A percentile compares a stretch with the other conserved stretches of the same genome.
Conservation (phyloP, 2,329 filamentous ascomycete species). For the Claviceps sp. region DNA sequence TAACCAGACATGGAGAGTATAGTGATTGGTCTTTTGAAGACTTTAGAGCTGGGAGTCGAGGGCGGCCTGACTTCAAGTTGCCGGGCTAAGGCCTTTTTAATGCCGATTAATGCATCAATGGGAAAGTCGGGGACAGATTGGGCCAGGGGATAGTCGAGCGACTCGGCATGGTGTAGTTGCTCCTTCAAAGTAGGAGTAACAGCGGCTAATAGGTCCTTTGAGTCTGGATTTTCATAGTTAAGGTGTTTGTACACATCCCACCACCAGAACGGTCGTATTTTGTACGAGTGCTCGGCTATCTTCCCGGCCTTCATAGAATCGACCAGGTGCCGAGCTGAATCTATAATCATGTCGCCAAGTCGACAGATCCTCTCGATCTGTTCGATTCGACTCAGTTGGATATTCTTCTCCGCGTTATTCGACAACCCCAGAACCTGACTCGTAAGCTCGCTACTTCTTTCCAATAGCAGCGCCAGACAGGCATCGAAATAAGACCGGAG, state of each 20-base stretch:
- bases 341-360: slow-evolving; percentile 22
- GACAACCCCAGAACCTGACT: slow-evolving; percentile 7
- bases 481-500: slow-evolving; percentile 20
- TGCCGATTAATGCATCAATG: slow-evolving; percentile 18
- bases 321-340: slow-evolving; percentile 22
- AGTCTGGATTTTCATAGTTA: slow-evolving; percentile 15
- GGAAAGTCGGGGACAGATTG: slow-evolving; percentile 23
- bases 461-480: slow-evolving; percentile 12
- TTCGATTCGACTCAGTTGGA: slow-evolving; percentile 6
- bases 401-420: slow-evolving; percentile 2
- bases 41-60: slow-evolving; percentile 17
- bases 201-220: slow-evolving; percentile 17
- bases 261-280: slow-evolving; percentile 25
- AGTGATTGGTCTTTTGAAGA: slow-evolving; percentile 24
- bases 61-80: slow-evolving; percentile 18
- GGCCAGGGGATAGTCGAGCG: slow-evolving; percentile 19
- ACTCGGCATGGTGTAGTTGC: slow-evolving; percentile 17
- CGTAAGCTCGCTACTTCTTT: slow-evolving; percentile 9
- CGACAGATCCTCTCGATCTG: slow-evolving; percentile 11
- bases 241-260: slow-evolving; percentile 25
- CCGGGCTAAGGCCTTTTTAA: slow-evolving; percentile 15
- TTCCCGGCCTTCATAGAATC: slow-evolving; percentile 21
- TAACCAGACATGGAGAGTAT: slow-evolving; percentile 25
- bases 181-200: slow-evolving; percentile 15
- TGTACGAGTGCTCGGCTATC: slow-evolving; percentile 21